Base-by-base conservation (phyloP, 2,329 filamentous ascomycete genomes). In the Colletotrichum chrysophilum region DNA sequence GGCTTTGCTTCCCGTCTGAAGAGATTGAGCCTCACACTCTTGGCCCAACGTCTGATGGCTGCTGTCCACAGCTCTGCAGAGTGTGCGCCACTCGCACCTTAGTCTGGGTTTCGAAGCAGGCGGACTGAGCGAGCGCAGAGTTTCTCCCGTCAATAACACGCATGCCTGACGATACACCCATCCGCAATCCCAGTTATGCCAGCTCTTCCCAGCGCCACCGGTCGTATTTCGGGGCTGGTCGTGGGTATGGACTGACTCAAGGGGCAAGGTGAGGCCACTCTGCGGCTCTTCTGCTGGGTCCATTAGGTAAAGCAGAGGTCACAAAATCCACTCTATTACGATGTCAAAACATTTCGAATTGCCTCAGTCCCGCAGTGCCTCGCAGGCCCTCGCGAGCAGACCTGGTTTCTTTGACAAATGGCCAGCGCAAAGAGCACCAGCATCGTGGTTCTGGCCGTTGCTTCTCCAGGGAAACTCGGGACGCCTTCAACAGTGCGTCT, bases 291-390 rank as follows among this genome's bases (percentile, higher is more conserved):
- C 70, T 43, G 21, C 73, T 75, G 73, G 73, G 73, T 52, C 56
- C 52, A 43, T 75, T 75, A 75, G 55, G 73, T 75, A 75, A 75
- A 64, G 36, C 18, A 32, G 58, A 68, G 69, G 70, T 75, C 73
- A 75, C 36, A 26, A 75, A 73, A 75, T 75, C 73, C 73, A 75
- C 73, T 66, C 13, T 75, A 75, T 75, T 75, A 75, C 73, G 70
- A 73, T 75, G 73, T 13, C 30, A 68, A 75, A 73, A 75, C 70
- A 68, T 56, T 52, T 36, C 56, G 55, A 73, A 68, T 73, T 67
- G 70, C 64, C 56, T 75, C 64, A 56, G 73, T 75, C 73, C 73
- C 73, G 70, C 73, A 67, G 14, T 34, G 12, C 12, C 16, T 36
- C 58, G 18, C 70, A 14, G 18, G 48, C 60, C 34, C 38, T 26